Conservation (phyloP, 1,139 yeast species). For the Tardiomyces blankii region DNA sequence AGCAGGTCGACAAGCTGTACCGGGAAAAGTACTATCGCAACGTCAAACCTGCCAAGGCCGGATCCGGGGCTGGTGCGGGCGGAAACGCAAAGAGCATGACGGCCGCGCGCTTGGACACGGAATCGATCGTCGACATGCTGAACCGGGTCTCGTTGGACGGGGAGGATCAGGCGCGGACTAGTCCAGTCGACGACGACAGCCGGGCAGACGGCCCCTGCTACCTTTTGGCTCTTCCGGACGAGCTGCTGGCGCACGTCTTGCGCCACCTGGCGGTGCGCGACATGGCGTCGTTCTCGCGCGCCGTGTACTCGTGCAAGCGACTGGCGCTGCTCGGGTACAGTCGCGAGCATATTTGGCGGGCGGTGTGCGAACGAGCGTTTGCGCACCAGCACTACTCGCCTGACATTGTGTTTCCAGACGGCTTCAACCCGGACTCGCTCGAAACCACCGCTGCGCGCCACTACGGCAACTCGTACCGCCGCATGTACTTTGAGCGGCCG, state of each 20-base stretch:
- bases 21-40: slow-evolving; percentile 35
- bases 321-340: slow-evolving; percentile 54
- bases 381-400: slow-evolving; percentile 36
- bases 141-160: slow-evolving; percentile 31
- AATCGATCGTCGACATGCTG: slow-evolving; percentile 14
- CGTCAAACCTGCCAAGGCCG: slow-evolving; percentile 25
- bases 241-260: slow-evolving; percentile 47
- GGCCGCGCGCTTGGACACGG: background rate
- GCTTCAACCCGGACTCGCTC: background rate
- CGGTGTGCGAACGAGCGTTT: slow-evolving; percentile 44
- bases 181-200: background rate
- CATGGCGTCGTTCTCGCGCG: slow-evolving; percentile 58
- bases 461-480: background rate
- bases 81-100: background rate
- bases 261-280: slow-evolving; percentile 35
- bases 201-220: background rate
- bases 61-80: slow-evolving; percentile 16
- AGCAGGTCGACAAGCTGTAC: slow-evolving; percentile 57
- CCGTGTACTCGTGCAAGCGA: slow-evolving; percentile 51
- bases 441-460: background rate
- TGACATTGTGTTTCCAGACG: slow-evolving; percentile 5
- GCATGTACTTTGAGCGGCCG: slow-evolving; percentile 40
- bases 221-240: slow-evolving; percentile 51
- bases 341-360: slow-evolving; percentile 44
- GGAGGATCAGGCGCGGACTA: slow-evolving; percentile 40